These are phyloP conservation scores for Talaromyces stipitatus DNA, from an alignment of 495 filamentous ascomycete species.

Conservation along the genomic window DNA sequence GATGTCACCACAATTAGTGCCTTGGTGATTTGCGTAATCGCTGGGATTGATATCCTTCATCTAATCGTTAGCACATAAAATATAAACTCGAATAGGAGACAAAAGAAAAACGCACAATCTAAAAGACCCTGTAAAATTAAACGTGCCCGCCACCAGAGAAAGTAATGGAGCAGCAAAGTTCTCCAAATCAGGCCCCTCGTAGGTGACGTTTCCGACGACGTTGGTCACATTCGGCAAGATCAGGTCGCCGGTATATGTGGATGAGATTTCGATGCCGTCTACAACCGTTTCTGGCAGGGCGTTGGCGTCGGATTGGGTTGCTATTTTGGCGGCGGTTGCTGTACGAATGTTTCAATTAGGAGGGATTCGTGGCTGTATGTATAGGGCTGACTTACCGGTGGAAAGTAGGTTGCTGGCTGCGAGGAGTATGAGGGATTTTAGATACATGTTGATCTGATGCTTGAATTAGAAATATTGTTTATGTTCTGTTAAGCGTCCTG, in stretches of 20 bases:
- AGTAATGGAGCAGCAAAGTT: not conserved
- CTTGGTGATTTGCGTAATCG: not conserved
- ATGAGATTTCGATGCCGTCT: not conserved
- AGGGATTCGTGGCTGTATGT: not conserved
- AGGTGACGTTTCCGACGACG: not conserved
- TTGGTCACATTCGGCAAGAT: not conserved
- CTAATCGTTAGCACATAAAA: not conserved
- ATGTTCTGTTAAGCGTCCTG: too few species aligned
- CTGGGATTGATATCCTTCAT: not conserved
- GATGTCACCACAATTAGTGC: not conserved
- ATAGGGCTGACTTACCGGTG: not conserved
- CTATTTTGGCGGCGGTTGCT: not conserved
- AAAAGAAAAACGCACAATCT: not conserved
- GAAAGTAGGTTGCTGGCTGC: not conserved
- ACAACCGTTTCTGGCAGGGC: not conserved
- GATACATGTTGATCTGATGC: not conserved
- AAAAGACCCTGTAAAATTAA: not conserved
- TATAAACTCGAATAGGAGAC: not conserved
- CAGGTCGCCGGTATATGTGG: not conserved
- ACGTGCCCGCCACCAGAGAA: not conserved
- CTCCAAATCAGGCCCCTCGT: not conserved
- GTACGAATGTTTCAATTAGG: not conserved
- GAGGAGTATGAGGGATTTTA: not conserved
- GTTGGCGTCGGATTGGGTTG: not conserved
- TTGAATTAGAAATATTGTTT: not conserved